Evolutionary conservation across 2,329 filamentous ascomycete species (phyloP).

Genomic region (Neonectria punicea): DNA sequence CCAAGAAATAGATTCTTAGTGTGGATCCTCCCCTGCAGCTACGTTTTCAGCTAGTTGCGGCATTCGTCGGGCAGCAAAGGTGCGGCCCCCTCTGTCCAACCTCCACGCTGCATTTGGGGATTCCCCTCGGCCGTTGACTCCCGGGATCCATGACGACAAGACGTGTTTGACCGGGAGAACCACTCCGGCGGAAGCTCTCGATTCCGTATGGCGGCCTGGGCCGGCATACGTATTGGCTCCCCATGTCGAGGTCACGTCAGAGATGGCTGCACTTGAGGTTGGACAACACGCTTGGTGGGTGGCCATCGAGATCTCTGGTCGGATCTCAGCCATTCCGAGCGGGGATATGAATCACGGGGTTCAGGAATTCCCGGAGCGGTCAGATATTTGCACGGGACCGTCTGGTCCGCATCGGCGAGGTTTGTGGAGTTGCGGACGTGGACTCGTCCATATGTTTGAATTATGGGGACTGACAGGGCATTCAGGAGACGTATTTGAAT

Average conservation of each 20-base stretch:
- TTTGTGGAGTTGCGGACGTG: conserved; percentile 25
- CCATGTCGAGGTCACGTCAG: conserved; percentile 56
- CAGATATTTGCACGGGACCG: conserved; percentile 13
- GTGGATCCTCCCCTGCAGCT: conserved; percentile 15
- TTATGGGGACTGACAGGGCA: conserved; percentile 11
- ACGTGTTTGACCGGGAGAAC: background rate
- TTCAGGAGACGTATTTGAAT: conserved; percentile 50
- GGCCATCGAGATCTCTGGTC: conserved; percentile 59
- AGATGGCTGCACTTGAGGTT: conserved; percentile 49
- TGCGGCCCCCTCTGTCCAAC: conserved; percentile 37
- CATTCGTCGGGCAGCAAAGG: conserved; percentile 25
- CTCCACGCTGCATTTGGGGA: conserved; percentile 19
- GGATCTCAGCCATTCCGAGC: conserved; percentile 30
- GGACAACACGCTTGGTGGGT: conserved; percentile 56
- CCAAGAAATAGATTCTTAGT: conserved; percentile 1
- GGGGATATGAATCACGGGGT: background rate
- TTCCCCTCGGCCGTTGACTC: background rate
- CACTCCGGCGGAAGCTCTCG: background rate
- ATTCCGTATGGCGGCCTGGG: background rate
- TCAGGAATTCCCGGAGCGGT: conserved; percentile 15
- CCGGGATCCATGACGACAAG: background rate
- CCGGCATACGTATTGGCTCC: conserved; percentile 51
- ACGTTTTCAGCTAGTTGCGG: conserved; percentile 27
- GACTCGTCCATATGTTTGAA: conserved; percentile 3
- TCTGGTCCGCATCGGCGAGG: conserved; percentile 34